Conservation (phyloP, 202 grass and related monocot species). For the Panicum hallii region DNA sequence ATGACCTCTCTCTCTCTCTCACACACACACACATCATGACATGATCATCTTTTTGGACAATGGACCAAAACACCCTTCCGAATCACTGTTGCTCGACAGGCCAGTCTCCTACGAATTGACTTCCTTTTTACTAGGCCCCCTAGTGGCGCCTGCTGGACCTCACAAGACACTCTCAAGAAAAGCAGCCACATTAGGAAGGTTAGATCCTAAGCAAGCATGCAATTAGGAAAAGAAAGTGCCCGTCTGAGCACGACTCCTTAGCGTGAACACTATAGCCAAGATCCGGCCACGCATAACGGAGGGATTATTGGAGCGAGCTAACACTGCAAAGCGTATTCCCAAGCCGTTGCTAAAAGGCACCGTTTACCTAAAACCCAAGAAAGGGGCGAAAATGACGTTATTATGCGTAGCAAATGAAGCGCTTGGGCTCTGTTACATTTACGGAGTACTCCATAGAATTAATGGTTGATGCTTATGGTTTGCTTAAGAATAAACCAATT, state of each 20-base stretch:
- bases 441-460: background rate
- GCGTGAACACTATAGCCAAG: conserved; percentile 37
- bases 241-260: conserved; percentile 56
- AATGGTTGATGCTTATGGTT: background rate
- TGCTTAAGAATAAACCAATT: background rate
- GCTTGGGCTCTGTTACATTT: background rate
- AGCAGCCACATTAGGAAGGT: conserved; percentile 46
- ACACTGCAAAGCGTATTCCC: conserved; percentile 15
- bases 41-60: background rate
- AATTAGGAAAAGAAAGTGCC: conserved; percentile 45
- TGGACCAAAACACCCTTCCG: background rate
- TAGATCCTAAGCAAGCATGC: conserved; percentile 60
- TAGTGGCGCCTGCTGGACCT: conserved; percentile 41
- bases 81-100: background rate
- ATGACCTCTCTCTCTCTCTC: background rate
- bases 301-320: conserved; percentile 18
- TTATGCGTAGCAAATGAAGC: background rate
- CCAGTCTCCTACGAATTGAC: conserved; percentile 18
- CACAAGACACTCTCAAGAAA: conserved; percentile 40
- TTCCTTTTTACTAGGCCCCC: conserved; percentile 28
- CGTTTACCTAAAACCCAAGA: conserved; percentile 47
- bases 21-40: background rate
- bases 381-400: conserved; percentile 46
- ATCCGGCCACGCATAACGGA: background rate
- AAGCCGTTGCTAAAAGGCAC: conserved; percentile 20